A percentile compares a stretch with the other conserved stretches of the same genome.
phyloP scores from a whole-genome alignment of 805 yeast genomes.

The Myxozyma sirexii region DNA sequence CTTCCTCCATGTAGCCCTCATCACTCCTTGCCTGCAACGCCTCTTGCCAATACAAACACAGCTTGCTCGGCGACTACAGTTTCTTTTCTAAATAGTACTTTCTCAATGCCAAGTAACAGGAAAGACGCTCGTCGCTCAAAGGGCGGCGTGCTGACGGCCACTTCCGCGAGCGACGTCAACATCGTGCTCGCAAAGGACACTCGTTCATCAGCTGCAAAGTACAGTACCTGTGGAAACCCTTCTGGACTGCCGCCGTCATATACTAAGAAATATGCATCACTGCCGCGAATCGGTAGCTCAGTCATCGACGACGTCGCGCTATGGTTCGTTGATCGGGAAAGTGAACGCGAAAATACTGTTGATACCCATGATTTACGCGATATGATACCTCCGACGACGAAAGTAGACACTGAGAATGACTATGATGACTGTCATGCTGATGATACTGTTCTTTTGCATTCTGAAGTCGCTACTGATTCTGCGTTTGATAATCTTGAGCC shows the following conservation, averaged over 20 bases:
- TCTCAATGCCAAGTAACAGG: background rate
- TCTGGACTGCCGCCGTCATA: no score
- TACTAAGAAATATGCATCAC: background rate
- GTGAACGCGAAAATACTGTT: background rate
- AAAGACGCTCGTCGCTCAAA: background rate
- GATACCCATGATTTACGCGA: background rate
- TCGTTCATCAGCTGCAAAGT: background rate
- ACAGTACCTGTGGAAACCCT: background rate
- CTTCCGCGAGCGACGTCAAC: background rate
- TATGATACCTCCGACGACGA: background rate
- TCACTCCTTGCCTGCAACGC: no score
- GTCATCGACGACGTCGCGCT: background rate
- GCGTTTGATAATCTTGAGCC: slow-evolving; percentile 1
- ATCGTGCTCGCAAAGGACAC: background rate
- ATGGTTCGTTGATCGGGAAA: background rate
- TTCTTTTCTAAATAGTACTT: background rate
- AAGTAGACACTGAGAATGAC: background rate
- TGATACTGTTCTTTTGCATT: slow-evolving; percentile 6
- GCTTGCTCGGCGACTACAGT: background rate
- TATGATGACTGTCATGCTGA: background rate
- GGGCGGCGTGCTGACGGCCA: background rate
- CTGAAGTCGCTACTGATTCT: background rate
- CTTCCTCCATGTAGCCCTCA: background rate
- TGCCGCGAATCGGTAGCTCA: background rate
- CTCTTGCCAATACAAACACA: no score